Percentiles rank a stretch among this genome's conserved stretches.
Evolutionary conservation across 257 asterid species (phyloP).

Genomic region (Vinca minor): DNA sequence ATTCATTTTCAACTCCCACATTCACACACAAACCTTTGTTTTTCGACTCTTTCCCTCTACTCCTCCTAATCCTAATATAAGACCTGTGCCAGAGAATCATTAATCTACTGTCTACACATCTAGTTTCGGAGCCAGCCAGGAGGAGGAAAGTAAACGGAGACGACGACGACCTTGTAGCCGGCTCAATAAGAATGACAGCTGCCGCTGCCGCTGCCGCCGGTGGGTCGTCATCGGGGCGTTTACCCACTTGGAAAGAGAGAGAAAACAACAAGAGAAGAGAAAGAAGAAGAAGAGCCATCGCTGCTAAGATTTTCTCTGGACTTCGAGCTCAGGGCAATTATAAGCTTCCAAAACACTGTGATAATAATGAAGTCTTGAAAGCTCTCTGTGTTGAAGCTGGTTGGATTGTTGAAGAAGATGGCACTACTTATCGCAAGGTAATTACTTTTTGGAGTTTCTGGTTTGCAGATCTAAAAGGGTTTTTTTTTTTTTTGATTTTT

Average conservation of each 20-base stretch:
- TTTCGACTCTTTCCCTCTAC: not conserved
- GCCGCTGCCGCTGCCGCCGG: slow-evolving; percentile 30
- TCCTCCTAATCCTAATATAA: too few relatives aligned
- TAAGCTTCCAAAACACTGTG: slow-evolving; percentile 73
- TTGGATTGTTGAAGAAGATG: slow-evolving; percentile 79
- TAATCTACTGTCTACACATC: not conserved
- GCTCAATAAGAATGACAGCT: slow-evolving; percentile 16
- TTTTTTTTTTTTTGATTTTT: not conserved
- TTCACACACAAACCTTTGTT: not conserved
- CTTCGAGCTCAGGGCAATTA: slow-evolving; percentile 67
- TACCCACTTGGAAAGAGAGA: slow-evolving; percentile 78
- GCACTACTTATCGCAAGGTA: slow-evolving; percentile 80
- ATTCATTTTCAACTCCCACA: slow-evolving; percentile 2
- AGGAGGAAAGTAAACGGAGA: not conserved
- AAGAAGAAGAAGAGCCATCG: slow-evolving; percentile 67
- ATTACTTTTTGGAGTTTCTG: not conserved
- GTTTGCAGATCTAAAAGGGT: not conserved
- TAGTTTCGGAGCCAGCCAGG: not conserved
- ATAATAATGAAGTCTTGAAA: slow-evolving; percentile 70
- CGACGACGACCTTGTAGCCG: not conserved
- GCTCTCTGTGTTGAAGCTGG: slow-evolving; percentile 80
- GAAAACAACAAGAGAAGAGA: slow-evolving; percentile 77
- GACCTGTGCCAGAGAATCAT: not conserved
- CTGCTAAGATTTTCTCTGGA: slow-evolving; percentile 70
- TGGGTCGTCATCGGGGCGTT: slow-evolving; percentile 24